phyloP scores from a whole-genome alignment of 129 eudicot genomes.

The Oenanthe sinensis region DNA sequence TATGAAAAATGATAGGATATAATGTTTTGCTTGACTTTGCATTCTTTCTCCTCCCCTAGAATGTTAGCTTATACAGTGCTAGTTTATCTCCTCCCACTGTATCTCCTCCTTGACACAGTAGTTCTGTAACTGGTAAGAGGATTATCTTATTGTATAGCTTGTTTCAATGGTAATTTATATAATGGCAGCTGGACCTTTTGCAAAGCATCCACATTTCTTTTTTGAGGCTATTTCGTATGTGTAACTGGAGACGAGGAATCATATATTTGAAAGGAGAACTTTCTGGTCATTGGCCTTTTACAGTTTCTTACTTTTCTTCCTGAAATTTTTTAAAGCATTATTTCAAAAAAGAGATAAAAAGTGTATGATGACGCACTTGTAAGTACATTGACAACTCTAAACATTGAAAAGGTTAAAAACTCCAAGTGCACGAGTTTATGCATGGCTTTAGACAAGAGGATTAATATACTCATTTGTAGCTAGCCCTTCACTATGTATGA shows the following conservation, averaged over 20 bases:
- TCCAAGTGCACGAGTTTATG: too few relatives aligned
- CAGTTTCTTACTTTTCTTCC: neutral
- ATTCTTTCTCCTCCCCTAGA: neutral
- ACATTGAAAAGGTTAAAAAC: neutral
- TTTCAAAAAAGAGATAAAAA: neutral
- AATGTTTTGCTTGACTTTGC: neutral
- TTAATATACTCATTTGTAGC: neutral
- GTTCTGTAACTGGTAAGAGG: neutral
- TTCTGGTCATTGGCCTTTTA: neutral
- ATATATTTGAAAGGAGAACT: neutral
- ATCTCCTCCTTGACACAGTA: neutral
- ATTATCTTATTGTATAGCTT: neutral
- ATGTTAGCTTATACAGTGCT: neutral
- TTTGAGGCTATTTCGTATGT: neutral
- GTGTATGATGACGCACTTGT: neutral
- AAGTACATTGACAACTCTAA: neutral
- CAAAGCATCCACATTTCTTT: neutral
- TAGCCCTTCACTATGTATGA: neutral
- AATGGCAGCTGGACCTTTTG: neutral
- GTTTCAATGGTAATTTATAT: neutral
- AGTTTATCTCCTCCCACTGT: neutral
- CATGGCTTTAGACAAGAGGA: neutral
- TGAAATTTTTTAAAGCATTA: neutral
- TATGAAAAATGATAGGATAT: too few relatives aligned
- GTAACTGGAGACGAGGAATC: neutral